These are phyloP conservation scores for Coemansia asiatica DNA, from an alignment of 192 early-diverging fungal genomes.

Conservation along the genomic window DNA sequence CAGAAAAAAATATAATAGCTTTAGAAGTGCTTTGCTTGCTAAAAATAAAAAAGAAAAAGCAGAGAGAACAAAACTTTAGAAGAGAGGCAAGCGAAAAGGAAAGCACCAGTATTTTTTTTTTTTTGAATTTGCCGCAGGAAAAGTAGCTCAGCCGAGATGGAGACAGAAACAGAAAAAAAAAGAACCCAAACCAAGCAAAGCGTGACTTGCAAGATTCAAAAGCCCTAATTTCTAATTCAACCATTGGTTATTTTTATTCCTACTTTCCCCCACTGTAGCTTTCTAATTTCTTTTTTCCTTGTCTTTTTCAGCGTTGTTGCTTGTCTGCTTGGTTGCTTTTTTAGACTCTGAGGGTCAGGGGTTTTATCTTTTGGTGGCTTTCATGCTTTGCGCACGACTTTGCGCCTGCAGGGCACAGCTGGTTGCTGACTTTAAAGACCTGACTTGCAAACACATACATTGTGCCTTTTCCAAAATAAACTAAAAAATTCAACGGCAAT, in stretches of 20 bases:
- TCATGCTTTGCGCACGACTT: background rate
- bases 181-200: no score
- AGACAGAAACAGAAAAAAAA: no score
- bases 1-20: constrained; percentile 2
- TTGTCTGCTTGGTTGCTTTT: no score
- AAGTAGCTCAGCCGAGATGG: no score
- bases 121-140: no score
- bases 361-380: background rate
- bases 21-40: background rate
- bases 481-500: no score
- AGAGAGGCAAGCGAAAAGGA: background rate
- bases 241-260: background rate
- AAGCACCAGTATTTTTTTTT: constrained; percentile 2
- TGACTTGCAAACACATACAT: background rate
- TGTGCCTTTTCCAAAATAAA: background rate
- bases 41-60: background rate
- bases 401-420: background rate
- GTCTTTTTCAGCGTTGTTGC: background rate
- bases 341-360: background rate
- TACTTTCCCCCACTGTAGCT: background rate
- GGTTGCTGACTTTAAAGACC: background rate
- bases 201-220: no score
- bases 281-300: background rate
- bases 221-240: background rate
- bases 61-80: background rate